Evolutionary conservation across 192 early-diverging fungal genomes (phyloP).

Genomic region (Linnemannia hyalina): DNA sequence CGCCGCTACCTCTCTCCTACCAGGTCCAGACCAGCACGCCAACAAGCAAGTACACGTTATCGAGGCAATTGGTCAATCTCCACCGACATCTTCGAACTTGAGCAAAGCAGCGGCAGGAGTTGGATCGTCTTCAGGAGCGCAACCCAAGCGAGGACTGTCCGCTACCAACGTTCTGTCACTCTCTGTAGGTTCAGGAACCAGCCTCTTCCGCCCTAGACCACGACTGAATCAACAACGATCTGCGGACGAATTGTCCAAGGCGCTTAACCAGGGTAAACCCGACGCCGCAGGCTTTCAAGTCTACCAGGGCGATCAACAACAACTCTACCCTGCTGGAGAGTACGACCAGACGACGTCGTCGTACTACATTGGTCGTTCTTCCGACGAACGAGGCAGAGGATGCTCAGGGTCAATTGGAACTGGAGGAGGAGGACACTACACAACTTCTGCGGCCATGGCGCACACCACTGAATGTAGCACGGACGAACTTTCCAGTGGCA

Average conservation of each 20-base stretch:
- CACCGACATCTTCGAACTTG: not conserved
- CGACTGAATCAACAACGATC: slow-evolving; percentile 37
- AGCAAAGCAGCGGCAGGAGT: not conserved
- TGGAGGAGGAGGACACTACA: not conserved
- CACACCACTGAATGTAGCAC: not conserved
- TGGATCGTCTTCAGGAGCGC: not conserved
- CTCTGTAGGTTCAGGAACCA: slow-evolving; percentile 19
- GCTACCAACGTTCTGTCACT: slow-evolving; percentile 2
- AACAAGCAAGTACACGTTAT: not conserved
- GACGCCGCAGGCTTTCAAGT: not conserved
- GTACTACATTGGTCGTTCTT: no score
- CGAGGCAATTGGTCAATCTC: not conserved
- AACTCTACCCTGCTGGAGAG: no score
- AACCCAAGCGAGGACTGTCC: slow-evolving; percentile 25
- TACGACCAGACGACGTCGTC: no score
- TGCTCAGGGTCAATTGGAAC: no score
- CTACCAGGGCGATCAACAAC: no score
- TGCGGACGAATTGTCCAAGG: slow-evolving; percentile 39
- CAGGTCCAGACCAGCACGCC: not conserved
- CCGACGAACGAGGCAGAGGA: no score
- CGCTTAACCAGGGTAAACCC: not conserved
- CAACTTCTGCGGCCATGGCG: slow-evolving; percentile 18
- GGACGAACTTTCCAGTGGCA: not conserved
- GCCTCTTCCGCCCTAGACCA: slow-evolving; percentile 23
- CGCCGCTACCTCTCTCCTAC: not conserved